Percentiles rank a stretch among this genome's conserved stretches.
phyloP scores from a whole-genome alignment of 2,329 filamentous ascomycete genomes.

The Ceratocystis cacaofunesta region DNA sequence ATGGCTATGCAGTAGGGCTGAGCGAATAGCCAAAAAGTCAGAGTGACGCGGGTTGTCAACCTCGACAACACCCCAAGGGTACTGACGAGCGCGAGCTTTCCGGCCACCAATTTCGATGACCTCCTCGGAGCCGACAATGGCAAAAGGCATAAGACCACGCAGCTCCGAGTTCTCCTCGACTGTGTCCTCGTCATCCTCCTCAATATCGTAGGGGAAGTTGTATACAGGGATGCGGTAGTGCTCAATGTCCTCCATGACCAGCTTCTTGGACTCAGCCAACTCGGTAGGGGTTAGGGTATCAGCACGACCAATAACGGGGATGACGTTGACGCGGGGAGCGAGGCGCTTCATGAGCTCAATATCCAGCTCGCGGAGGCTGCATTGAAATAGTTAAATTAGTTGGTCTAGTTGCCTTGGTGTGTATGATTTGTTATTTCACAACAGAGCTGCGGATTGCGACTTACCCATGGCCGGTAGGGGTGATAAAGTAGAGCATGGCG shows the following conservation, averaged over 20 bases:
- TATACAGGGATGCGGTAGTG: conserved; percentile 99
- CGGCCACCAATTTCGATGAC: conserved; percentile 85
- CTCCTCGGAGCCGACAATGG: conserved; percentile 95
- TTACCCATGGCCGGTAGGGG: conserved; percentile 87
- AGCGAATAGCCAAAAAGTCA: conserved; percentile 94
- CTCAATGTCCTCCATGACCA: conserved; percentile 99
- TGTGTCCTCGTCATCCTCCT: conserved; percentile 98
- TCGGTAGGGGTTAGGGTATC: conserved; percentile 93
- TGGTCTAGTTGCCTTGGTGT: background rate
- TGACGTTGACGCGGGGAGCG: conserved; percentile 94
- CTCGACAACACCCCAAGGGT: conserved; percentile 97
- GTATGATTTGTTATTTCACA: background rate
- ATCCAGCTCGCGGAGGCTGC: conserved; percentile 88
- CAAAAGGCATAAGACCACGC: conserved; percentile 93
- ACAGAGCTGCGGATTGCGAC: conserved; percentile 20
- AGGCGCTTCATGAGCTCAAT: conserved; percentile 99
- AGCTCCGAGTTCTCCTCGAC: conserved; percentile 98
- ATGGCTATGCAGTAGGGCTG: conserved; percentile 92
- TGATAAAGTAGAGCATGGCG: conserved; percentile 97
- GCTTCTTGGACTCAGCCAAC: conserved; percentile 96
- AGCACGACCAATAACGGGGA: conserved; percentile 95
- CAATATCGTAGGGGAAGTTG: conserved; percentile 99
- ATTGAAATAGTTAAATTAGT: conserved; percentile 17
- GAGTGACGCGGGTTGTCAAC: conserved; percentile 98
- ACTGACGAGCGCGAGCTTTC: conserved; percentile 86